Conservation (phyloP, 2,329 filamentous ascomycete genomes). For the Phoma sp. region DNA sequence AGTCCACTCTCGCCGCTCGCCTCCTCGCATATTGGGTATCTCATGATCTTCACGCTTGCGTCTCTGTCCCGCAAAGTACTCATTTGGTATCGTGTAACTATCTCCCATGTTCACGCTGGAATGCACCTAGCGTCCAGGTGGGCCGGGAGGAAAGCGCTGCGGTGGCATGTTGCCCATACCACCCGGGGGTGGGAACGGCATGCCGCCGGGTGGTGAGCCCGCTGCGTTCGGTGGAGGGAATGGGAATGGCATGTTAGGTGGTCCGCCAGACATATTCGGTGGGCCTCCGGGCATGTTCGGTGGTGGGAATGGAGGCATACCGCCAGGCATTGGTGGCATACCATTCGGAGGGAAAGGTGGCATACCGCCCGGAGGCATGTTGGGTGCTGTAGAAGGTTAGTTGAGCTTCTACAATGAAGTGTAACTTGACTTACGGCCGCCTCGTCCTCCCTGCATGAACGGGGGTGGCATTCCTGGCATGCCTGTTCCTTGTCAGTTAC, state of each 20-base stretch:
- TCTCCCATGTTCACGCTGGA: constrained; percentile 17
- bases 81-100: constrained; percentile 6
- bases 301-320: constrained; percentile 51
- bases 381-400: constrained; percentile 23
- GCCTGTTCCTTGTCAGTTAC: constrained; percentile 26
- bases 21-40: constrained; percentile 27
- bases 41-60: constrained; percentile 22
- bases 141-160: constrained; percentile 37
- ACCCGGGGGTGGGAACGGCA: constrained; percentile 50
- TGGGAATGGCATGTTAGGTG: constrained; percentile 43
- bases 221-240: constrained; percentile 35
- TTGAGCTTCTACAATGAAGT: neutral
- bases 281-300: constrained; percentile 9
- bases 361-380: constrained; percentile 41
- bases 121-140: constrained; percentile 35
- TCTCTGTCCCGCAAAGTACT: constrained; percentile 11
- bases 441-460: constrained; percentile 49
- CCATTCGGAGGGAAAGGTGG: constrained; percentile 42
- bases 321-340: constrained; percentile 45
- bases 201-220: constrained; percentile 42
- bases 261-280: constrained; percentile 2
- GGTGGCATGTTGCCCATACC: constrained; percentile 41
- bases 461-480: constrained; percentile 50
- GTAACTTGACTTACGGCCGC: constrained; percentile 43
- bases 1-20: constrained; percentile 4